phyloP scores from a whole-genome alignment of 768 basidiomycete genomes.

The Mycena sanguinolenta region DNA sequence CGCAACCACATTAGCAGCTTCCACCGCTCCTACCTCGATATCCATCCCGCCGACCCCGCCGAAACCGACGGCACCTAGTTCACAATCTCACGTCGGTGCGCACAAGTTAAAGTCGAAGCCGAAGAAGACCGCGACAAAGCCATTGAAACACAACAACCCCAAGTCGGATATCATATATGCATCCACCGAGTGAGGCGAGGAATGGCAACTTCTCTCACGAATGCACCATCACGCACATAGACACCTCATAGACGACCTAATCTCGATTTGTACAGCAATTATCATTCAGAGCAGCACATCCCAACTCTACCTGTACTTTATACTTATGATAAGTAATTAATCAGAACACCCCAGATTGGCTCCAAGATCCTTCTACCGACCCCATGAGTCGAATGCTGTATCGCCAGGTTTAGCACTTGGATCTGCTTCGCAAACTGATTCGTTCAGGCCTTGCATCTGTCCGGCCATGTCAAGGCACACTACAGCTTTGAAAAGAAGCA shows the following conservation, averaged over 20 bases:
- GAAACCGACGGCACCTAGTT: not conserved
- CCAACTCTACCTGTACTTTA: slow-evolving; percentile 1
- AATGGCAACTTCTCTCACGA: not conserved
- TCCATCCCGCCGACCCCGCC: not conserved
- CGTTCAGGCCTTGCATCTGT: too few relatives aligned
- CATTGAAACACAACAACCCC: not conserved
- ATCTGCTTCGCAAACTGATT: too few relatives aligned
- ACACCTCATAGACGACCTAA: slow-evolving; percentile 2
- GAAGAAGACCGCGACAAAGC: not conserved
- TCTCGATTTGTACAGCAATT: slow-evolving; percentile 5
- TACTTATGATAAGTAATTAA: not conserved
- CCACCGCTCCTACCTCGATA: not conserved
- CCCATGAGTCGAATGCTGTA: not conserved
- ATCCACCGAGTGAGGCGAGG: slow-evolving; percentile 6
- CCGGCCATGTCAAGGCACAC: too few relatives aligned
- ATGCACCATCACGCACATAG: not conserved
- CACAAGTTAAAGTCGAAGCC: slow-evolving; percentile 1
- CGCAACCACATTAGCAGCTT: not conserved
- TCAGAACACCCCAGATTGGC: not conserved
- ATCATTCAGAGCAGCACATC: not conserved
- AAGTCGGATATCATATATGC: not conserved
- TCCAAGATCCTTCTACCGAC: not conserved
- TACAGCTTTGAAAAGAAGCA: too few relatives aligned
- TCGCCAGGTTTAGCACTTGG: not conserved
- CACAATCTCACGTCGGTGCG: not conserved